phyloP scores from a whole-genome alignment of 1,139 yeast genomes.

The Diutina catenulata region DNA sequence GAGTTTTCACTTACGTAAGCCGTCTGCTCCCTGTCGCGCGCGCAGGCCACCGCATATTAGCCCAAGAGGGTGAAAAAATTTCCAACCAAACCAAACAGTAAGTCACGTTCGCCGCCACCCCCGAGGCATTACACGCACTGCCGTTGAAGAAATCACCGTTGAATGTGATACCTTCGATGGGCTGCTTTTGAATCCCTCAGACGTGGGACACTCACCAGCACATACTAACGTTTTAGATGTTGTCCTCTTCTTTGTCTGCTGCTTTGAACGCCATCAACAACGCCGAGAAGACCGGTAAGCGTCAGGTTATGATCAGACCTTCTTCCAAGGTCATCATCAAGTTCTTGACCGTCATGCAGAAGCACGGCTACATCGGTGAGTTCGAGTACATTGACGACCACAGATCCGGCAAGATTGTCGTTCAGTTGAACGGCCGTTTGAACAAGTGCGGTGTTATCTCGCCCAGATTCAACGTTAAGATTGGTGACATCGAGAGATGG shows the following conservation, averaged over 20 bases:
- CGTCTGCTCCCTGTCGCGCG: too few relatives aligned
- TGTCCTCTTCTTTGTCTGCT: slow-evolving; percentile 98
- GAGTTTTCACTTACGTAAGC: too few relatives aligned
- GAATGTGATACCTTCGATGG: too few relatives aligned
- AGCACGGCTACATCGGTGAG: slow-evolving; percentile 92
- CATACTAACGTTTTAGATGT: too few relatives aligned
- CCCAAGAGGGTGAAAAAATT: too few relatives aligned
- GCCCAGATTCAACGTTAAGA: slow-evolving; percentile 95
- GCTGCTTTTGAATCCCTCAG: too few relatives aligned
- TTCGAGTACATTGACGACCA: slow-evolving; percentile 98
- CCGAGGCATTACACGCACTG: too few relatives aligned
- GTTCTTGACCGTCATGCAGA: slow-evolving; percentile 95
- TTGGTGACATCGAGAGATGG: slow-evolving; percentile 94
- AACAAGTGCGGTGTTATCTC: slow-evolving; percentile 98
- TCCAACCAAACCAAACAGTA: too few relatives aligned
- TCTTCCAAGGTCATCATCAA: slow-evolving; percentile 97
- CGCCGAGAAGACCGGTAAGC: slow-evolving; percentile 99
- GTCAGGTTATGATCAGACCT: slow-evolving; percentile 98
- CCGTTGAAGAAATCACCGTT: too few relatives aligned
- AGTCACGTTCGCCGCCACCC: too few relatives aligned
- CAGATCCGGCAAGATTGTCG: slow-evolving; percentile 97
- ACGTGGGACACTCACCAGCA: slow-evolving; percentile 86
- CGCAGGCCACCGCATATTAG: too few relatives aligned
- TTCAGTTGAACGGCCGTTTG: slow-evolving; percentile 94
- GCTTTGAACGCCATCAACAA: slow-evolving; percentile 97